A percentile compares a stretch with the other conserved stretches of the same genome.
Evolutionary conservation across 1,284 basidiomycete genomes (phyloP).

Genomic region (Irpex lacteus): DNA sequence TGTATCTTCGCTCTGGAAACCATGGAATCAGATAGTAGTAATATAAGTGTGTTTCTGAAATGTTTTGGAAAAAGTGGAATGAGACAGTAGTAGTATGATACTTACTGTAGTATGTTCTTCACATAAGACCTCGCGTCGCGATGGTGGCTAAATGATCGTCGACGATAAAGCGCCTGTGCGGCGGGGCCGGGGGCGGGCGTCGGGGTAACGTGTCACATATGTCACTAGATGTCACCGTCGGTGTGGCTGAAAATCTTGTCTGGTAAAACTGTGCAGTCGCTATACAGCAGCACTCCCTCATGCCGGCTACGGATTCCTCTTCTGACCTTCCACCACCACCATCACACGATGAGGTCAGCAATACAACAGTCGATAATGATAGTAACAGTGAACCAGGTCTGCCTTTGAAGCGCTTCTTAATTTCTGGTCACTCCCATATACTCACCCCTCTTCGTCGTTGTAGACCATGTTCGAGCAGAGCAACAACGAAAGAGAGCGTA

Average conservation of each 20-base stretch:
- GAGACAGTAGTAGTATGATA: too few relatives aligned
- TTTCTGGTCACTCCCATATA: constrained; percentile 4
- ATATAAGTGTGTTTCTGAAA: too few relatives aligned
- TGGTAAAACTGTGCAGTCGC: constrained; percentile 32
- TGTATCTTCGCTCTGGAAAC: too few relatives aligned
- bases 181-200: not conserved
- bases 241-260: constrained; percentile 35
- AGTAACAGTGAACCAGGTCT: not conserved
- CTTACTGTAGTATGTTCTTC: too few relatives aligned
- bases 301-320: constrained; percentile 15
- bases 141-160: too few relatives aligned
- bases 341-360: constrained; percentile 3
- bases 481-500: constrained; percentile 53
- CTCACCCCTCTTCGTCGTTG: constrained; percentile 4
- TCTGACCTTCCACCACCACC: constrained; percentile 10
- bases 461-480: constrained; percentile 6
- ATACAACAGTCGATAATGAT: not conserved
- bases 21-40: too few relatives aligned
- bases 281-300: constrained; percentile 29
- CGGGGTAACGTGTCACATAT: not conserved
- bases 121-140: too few relatives aligned
- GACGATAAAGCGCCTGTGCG: not conserved
- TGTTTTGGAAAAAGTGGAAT: too few relatives aligned
- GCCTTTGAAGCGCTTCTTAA: not conserved
- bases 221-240: not conserved